Evolutionary conservation across 805 yeast genomes (phyloP).

Genomic region (Myxozyma melibiosi): DNA sequence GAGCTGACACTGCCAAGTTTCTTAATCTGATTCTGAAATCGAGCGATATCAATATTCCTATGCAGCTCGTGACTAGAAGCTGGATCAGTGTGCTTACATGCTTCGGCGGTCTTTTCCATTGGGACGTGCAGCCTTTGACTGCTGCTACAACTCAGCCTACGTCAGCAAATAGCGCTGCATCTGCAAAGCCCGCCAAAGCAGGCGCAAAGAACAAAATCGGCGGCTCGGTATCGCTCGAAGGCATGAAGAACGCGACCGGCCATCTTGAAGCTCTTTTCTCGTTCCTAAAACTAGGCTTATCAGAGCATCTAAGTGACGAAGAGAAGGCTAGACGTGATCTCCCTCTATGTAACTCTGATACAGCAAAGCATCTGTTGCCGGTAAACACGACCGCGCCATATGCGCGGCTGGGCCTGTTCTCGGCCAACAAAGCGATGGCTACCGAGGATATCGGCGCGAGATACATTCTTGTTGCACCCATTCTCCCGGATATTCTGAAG

Average conservation of each 20-base stretch:
- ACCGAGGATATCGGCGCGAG: slow-evolving; percentile 67
- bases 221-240: slow-evolving; percentile 39
- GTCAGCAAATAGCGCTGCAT: background rate
- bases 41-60: slow-evolving; percentile 39
- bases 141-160: background rate
- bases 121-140: slow-evolving; percentile 46
- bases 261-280: slow-evolving; percentile 47
- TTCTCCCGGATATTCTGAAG: slow-evolving; percentile 50
- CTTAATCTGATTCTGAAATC: slow-evolving; percentile 59
- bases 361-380: slow-evolving; percentile 58
- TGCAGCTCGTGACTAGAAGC: slow-evolving; percentile 59
- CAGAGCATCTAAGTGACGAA: slow-evolving; percentile 19
- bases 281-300: slow-evolving; percentile 51
- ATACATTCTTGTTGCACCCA: slow-evolving; percentile 55
- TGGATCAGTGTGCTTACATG: slow-evolving; percentile 72
- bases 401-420: slow-evolving; percentile 62
- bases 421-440: slow-evolving; percentile 46
- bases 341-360: slow-evolving; percentile 49
- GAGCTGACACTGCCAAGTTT: slow-evolving; percentile 74
- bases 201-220: slow-evolving; percentile 15
- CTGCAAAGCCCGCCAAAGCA: background rate
- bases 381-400: slow-evolving; percentile 59
- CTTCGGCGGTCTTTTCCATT: slow-evolving; percentile 70
- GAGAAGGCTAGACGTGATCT: slow-evolving; percentile 32
- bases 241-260: slow-evolving; percentile 35